Evolutionary conservation across 2,329 filamentous ascomycete species (phyloP).

Genomic region (Hypoxylon sp.): DNA sequence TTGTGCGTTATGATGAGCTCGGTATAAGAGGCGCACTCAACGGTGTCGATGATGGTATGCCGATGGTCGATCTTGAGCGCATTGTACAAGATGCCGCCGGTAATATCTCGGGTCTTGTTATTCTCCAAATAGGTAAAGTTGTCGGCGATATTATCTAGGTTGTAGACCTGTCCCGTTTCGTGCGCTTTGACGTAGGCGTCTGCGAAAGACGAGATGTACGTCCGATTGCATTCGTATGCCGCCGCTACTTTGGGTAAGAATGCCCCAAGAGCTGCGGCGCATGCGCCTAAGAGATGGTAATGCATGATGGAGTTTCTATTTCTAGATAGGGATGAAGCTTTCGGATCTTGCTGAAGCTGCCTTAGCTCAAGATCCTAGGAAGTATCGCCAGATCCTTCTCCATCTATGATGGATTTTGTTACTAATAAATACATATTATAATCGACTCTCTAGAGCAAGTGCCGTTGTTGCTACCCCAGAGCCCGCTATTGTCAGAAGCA

Average conservation of each 20-base stretch:
- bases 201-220: slow-evolving; percentile 47
- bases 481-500: slow-evolving; percentile 20
- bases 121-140: slow-evolving; percentile 54
- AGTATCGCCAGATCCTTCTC: neutral
- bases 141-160: slow-evolving; percentile 44
- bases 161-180: slow-evolving; percentile 42
- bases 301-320: slow-evolving; percentile 25
- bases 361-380: neutral
- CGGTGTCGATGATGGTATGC: slow-evolving; percentile 53
- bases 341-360: neutral
- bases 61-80: slow-evolving; percentile 50
- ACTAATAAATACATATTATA: slow-evolving; percentile 27
- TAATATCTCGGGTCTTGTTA: slow-evolving; percentile 51
- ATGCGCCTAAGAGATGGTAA: slow-evolving; percentile 23
- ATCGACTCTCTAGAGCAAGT: slow-evolving; percentile 27
- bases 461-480: slow-evolving; percentile 32
- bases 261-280: slow-evolving; percentile 27
- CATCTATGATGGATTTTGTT: neutral
- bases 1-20: slow-evolving; percentile 51
- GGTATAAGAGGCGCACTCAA: slow-evolving; percentile 53
- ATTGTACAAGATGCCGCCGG: slow-evolving; percentile 48
- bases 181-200: slow-evolving; percentile 49
- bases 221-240: slow-evolving; percentile 47
- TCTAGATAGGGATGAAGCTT: slow-evolving; percentile 3
- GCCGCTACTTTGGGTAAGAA: slow-evolving; percentile 36